Evolutionary conservation across 306 rosid genomes (phyloP), one percentile per base, ranked within the genome.

Genomic region (Rosa multiflora): DNA sequence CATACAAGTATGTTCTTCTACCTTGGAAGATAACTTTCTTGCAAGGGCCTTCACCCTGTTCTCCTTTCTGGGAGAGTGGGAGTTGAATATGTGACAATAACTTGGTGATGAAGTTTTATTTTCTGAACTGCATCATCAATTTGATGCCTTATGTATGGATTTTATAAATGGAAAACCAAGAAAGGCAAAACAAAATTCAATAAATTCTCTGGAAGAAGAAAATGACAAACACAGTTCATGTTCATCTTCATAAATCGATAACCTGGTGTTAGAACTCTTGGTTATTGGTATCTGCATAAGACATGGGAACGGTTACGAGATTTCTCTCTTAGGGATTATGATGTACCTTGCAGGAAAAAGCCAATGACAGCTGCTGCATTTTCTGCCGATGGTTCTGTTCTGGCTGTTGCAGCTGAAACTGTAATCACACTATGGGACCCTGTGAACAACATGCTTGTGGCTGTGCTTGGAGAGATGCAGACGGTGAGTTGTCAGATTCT

Each of bases 381-480:
- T 87, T 95, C 98, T 73, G 85, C 89, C 10, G 99, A 95, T 86
- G 99, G 99, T 74, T 93, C 99, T 3, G 94, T 91, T 83, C 84
- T 95, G 72, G 99, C 99, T 17, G 90, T 95, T 56, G 98, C 99
- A 29, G 98, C 99, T 39, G 97, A 93, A 67, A 85, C 93, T 81
- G 88, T 85, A 84, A 88, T 95, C 72, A 95, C 99, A 63, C 85
- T 93, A 83, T 90, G 99, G 99, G 99, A 95, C 81, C 99, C 98
- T 81, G 80, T 86, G 78, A 89, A 78, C 66, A 95, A 95, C 84
- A 83, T 83, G 35, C 98, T 90, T 18, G 83, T 95, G 83, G 98
- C 98, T 80, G 93, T 93, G 48, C 78, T 93, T 55, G 99, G 94
- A 77, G 96, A 89, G 85, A 84, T 88, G 73, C 86, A 73, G 51